These are phyloP conservation scores for Hortaea sp. DNA, from an alignment of 2,329 filamentous ascomycete species.

Conservation along the genomic window DNA sequence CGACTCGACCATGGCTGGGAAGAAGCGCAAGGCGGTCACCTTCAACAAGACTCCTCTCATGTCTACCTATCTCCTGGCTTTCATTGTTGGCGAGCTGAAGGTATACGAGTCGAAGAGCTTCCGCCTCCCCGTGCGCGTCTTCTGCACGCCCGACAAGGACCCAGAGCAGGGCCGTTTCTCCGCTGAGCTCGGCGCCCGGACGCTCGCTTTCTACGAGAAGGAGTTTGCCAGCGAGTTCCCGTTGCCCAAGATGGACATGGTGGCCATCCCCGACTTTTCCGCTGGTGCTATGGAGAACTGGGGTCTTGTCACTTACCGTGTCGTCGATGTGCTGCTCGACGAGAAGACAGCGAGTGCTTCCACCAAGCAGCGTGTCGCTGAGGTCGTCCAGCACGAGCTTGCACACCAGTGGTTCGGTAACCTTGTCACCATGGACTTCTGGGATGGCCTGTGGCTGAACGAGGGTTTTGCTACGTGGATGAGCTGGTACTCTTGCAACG, in stretches of 20 bases:
- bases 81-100: slow-evolving; percentile 88
- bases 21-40: slow-evolving; percentile 71
- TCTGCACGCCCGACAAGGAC: slow-evolving; percentile 78
- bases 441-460: slow-evolving; percentile 95
- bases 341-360: slow-evolving; percentile 84
- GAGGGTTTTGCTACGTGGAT: slow-evolving; percentile 88
- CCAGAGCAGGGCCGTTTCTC: slow-evolving; percentile 89
- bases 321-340: slow-evolving; percentile 82
- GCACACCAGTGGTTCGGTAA: slow-evolving; percentile 99
- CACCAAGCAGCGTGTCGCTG: slow-evolving; percentile 84
- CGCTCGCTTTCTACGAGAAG: slow-evolving; percentile 89
- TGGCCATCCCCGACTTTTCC: slow-evolving; percentile 90
- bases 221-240: slow-evolving; percentile 82
- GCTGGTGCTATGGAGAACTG: slow-evolving; percentile 98
- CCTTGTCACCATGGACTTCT: slow-evolving; percentile 96
- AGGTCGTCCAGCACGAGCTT: slow-evolving; percentile 92
- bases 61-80: slow-evolving; percentile 92
- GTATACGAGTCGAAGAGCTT: slow-evolving; percentile 88
- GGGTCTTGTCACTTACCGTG: slow-evolving; percentile 90
- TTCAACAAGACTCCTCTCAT: slow-evolving; percentile 90
- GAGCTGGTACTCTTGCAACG: slow-evolving; percentile 90
- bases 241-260: slow-evolving; percentile 91
- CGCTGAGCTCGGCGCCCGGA: slow-evolving; percentile 77
- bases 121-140: slow-evolving; percentile 86
- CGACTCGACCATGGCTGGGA: slow-evolving; percentile 50